These are phyloP conservation scores for Chalaropsis thielavioides DNA, from an alignment of 2,329 filamentous ascomycete genomes.

Conservation along the genomic window DNA sequence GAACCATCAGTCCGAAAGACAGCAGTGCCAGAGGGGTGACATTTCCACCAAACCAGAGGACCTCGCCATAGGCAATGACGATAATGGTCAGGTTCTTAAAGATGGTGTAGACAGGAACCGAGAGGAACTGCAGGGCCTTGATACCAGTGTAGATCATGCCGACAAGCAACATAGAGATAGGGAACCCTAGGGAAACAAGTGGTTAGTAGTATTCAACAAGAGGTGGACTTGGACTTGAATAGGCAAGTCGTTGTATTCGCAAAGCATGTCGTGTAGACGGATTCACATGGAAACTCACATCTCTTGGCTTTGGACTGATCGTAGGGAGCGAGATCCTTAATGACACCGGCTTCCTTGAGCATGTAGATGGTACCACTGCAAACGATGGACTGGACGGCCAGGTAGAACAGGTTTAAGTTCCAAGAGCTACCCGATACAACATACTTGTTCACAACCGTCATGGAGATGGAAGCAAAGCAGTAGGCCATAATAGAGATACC, in stretches of 20 bases:
- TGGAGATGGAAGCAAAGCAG: slow-evolving; percentile 90
- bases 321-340: slow-evolving; percentile 68
- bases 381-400: slow-evolving; percentile 80
- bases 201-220: background rate
- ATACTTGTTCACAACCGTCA: slow-evolving; percentile 99
- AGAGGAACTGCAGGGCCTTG: slow-evolving; percentile 90
- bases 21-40: slow-evolving; percentile 78
- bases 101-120: slow-evolving; percentile 96
- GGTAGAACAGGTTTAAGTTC: slow-evolving; percentile 93
- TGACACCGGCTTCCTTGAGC: slow-evolving; percentile 68
- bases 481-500: slow-evolving; percentile 72
- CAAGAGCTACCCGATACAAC: slow-evolving; percentile 81
- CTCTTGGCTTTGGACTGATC: slow-evolving; percentile 80
- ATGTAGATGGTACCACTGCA: slow-evolving; percentile 72
- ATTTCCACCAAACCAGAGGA: slow-evolving; percentile 92
- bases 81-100: slow-evolving; percentile 99
- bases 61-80: slow-evolving; percentile 94
- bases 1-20: slow-evolving; percentile 91
- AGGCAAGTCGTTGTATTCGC: background rate
- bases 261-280: background rate
- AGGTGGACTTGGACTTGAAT: background rate
- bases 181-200: slow-evolving; percentile 56
- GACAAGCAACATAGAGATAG: slow-evolving; percentile 85
- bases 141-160: slow-evolving; percentile 98
- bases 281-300: slow-evolving; percentile 43